Evolutionary conservation across 768 basidiomycete genomes (phyloP).

Genomic region (Termitomyces sp.): DNA sequence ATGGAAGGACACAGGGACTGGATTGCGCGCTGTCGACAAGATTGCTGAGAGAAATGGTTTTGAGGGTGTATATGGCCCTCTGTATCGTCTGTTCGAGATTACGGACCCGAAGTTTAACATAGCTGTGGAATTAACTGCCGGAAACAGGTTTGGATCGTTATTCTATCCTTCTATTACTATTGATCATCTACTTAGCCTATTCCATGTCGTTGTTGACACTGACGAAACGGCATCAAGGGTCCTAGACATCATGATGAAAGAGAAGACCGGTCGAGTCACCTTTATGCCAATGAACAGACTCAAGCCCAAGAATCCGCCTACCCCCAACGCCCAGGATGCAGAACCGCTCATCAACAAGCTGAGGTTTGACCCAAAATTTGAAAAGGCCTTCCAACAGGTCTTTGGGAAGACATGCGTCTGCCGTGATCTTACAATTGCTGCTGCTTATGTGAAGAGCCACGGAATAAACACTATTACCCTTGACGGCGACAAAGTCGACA

Average conservation of each 20-base stretch:
- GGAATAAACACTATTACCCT: slow-evolving; percentile 96
- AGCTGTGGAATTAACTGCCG: slow-evolving; percentile 92
- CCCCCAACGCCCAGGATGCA: slow-evolving; percentile 71
- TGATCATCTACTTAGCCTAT: slow-evolving; percentile 54
- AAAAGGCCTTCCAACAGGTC: slow-evolving; percentile 92
- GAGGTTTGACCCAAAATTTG: slow-evolving; percentile 62
- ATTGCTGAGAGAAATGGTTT: slow-evolving; percentile 76
- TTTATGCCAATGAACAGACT: slow-evolving; percentile 98
- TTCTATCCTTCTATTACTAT: neutral
- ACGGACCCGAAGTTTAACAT: slow-evolving; percentile 86
- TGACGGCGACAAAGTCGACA: slow-evolving; percentile 96
- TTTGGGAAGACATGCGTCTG: slow-evolving; percentile 98
- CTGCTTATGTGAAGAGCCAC: slow-evolving; percentile 92
- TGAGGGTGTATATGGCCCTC: slow-evolving; percentile 86
- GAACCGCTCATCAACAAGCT: slow-evolving; percentile 84
- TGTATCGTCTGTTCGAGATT: slow-evolving; percentile 92
- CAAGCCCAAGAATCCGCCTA: slow-evolving; percentile 63
- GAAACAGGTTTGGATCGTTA: slow-evolving; percentile 65
- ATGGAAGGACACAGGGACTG: slow-evolving; percentile 84
- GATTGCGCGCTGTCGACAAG: slow-evolving; percentile 80
- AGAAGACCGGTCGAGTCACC: slow-evolving; percentile 92
- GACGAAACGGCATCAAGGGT: slow-evolving; percentile 90
- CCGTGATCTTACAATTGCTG: slow-evolving; percentile 86
- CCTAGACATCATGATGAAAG: slow-evolving; percentile 91
- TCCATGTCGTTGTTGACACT: slow-evolving; percentile 97